Percentiles rank a stretch among this genome's conserved stretches.
phyloP scores from a whole-genome alignment of 2,329 filamentous ascomycete genomes.

The Ceratocystis variospora region DNA sequence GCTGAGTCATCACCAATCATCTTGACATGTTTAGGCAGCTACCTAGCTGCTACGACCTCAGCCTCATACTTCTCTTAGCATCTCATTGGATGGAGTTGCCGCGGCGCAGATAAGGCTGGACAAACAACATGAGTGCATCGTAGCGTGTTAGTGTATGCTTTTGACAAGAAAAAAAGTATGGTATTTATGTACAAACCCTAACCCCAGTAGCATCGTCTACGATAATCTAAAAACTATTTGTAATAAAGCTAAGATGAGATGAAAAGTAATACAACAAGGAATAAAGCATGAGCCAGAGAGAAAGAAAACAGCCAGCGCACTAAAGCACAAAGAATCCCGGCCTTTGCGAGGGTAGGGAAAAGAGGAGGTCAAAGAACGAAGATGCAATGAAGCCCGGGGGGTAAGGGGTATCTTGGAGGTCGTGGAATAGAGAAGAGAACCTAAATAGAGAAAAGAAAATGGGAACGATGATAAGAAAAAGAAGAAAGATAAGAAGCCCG shows the following conservation, averaged over 20 bases:
- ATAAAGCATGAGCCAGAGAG: neutral
- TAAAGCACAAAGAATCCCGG: neutral
- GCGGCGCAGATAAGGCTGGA: neutral
- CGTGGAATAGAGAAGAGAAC: neutral
- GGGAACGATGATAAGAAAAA: slow-evolving; percentile 1
- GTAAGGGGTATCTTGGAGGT: slow-evolving; percentile 8
- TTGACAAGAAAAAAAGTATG: neutral
- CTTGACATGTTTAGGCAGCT: neutral
- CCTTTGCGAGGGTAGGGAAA: neutral
- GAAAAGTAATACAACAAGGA: neutral
- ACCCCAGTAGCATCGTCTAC: neutral
- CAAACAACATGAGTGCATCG: neutral
- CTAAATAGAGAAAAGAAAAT: neutral
- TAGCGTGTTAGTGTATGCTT: neutral
- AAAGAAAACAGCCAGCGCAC: neutral
- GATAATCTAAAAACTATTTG: neutral
- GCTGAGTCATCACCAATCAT: neutral
- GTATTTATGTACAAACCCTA: neutral
- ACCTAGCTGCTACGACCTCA: neutral
- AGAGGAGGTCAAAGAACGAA: neutral
- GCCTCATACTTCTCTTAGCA: neutral
- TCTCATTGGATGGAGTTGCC: neutral
- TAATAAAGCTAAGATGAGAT: neutral
- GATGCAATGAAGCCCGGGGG: slow-evolving; percentile 1
- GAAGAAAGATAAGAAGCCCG: slow-evolving; percentile 8